Evolutionary conservation across 371 early-diverging fungal species (phyloP).

Genomic region (Mucor saturninus): DNA sequence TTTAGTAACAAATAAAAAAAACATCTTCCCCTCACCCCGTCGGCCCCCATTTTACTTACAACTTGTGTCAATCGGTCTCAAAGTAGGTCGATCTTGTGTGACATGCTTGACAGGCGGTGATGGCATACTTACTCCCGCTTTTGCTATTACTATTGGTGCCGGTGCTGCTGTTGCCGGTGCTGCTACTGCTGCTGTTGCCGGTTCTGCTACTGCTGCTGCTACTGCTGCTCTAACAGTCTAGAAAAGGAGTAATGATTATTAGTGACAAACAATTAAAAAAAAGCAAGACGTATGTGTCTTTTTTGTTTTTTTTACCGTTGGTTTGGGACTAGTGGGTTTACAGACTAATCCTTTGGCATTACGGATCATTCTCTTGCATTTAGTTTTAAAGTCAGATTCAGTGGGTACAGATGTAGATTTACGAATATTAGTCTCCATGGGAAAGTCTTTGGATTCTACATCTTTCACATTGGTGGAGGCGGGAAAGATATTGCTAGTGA

Average conservation of each 20-base stretch:
- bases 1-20: background rate
- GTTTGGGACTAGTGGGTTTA: background rate
- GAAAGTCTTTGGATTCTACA: background rate
- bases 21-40: background rate
- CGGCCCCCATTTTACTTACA: background rate
- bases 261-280: background rate
- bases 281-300: background rate
- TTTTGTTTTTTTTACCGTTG: background rate
- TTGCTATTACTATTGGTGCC: too few relatives aligned
- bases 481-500: too few relatives aligned
- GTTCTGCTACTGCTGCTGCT: too few relatives aligned
- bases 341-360: constrained; percentile 3
- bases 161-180: too few relatives aligned
- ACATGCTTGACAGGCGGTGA: too few relatives aligned
- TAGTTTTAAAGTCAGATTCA: background rate
- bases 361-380: constrained; percentile 1
- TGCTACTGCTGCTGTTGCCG: too few relatives aligned
- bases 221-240: too few relatives aligned
- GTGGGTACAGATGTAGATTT: background rate
- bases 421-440: background rate
- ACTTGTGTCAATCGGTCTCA: background rate
- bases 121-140: too few relatives aligned
- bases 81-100: too few relatives aligned
- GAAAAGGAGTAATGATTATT: too few relatives aligned
- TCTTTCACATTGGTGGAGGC: too few relatives aligned